Base-by-base conservation (phyloP, 73 alveolate genomes). In the Breviolum minutum region DNA sequence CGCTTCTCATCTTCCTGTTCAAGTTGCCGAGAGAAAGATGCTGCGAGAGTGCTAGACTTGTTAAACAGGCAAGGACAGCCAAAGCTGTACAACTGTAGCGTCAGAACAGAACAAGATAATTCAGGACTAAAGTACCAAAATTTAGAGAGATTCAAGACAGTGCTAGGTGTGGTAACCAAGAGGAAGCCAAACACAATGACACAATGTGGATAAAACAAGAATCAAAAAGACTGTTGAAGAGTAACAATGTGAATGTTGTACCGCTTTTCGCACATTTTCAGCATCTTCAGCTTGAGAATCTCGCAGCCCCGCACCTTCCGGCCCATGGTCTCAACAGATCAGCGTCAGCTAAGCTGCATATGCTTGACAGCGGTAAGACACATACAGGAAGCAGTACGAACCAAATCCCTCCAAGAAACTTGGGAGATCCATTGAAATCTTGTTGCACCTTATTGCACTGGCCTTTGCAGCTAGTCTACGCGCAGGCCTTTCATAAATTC, bases 1-100 rank as follows among this genome's bases (percentile, higher is more conserved):
- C 95, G 95, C 95, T 69, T 69, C 60, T 69, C 95, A 88, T 88
- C 95, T 69, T 88, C 95, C 95, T 88, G 95, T 24, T 16, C 54
- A 40, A 40, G 54, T 40, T 40, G 54, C 54, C 54, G 3, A 40
- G 54, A 40, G 54, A 40, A 40, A 40, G 54, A 40, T 40, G 54
- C 0, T 40, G 54, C 54, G 54, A 40, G 54, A 40, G 54, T 40
- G 54, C 54, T 40, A 40, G 54, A 40, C 54, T 40, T 40, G 54
- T 40, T 3, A 40, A 40, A 40, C 54, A 40, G 54, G 54, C 54
- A 40, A 40, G 54, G 54, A 40, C 54, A 40, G 54, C 54, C 54
- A 40, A 40, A 40, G 54, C 54, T 40, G 54, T 40, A 0, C 54
- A 40, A 3, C 3, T 2, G 54, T 40, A 40, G 54, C 54, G 54